Base-by-base conservation (phyloP, 495 filamentous ascomycete genomes). In the Acidomyces sp. region DNA sequence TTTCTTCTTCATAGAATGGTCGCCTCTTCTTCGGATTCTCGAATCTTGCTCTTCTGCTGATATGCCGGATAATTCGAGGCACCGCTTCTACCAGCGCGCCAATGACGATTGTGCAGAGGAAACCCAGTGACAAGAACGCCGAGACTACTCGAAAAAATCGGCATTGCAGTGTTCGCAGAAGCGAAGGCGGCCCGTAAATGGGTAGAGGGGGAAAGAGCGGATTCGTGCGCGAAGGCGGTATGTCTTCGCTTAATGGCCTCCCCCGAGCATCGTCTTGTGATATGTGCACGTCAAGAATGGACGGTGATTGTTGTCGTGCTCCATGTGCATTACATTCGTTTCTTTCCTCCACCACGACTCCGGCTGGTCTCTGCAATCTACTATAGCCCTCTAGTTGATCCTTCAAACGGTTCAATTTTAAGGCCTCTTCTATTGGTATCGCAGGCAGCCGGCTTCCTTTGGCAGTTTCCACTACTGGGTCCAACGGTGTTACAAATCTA, bases 151-250 rank as follows among this genome's bases (percentile, higher is more conserved):
- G 71, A 34, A 87, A 78, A 5, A 59, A 53, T 20, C 64, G 58
- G 54, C 69, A 80, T 43, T 84, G 78, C n/a, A 85, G 19, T 24
- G 72, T 65, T 27, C 77, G 62, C 19, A 78, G 40, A 2, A 68
- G 17, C 2, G 80, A 75, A 0, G 85, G 77, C 0, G 85, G 78
- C 0, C 80, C 82, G 47, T 94, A 94, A 2, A 83, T 62, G 0
- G 87, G 87, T 11, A 96, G 58, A 6, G 85, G 81, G 9, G 88
- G 88, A 51, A 96, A 96, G 1, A 94, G 60, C 6, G 87, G 86
- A 53, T 93, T 78, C 5, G 78, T 85, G 51, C 71, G 64, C 3
- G 74, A 70, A 1, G 77, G 71, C 0, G 76, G 75, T 53, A 60
- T 46, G 2, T 62, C 55, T 1, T 46, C 45, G 2, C 56, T 35